phyloP scores from a whole-genome alignment of 805 yeast species.

The Suhomyces xylopsoci region DNA sequence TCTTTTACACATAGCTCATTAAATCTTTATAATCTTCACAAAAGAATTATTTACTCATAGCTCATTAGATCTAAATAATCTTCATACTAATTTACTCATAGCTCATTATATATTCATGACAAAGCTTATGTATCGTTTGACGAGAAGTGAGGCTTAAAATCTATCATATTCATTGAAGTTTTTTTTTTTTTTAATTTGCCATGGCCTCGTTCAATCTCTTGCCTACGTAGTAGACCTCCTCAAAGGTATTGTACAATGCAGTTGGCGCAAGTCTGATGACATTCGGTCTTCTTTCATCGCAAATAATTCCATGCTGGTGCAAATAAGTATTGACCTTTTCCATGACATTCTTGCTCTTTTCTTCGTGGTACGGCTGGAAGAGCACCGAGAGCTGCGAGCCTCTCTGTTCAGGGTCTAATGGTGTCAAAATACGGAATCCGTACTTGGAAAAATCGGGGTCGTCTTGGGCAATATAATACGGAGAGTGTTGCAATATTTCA shows the following conservation, averaged over 20 bases:
- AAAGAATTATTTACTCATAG: no score
- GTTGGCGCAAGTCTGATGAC: conserved; percentile 89
- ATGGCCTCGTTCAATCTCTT: conserved; percentile 42
- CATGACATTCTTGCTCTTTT: conserved; percentile 52
- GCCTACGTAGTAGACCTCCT: conserved; percentile 54
- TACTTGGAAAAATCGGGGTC: conserved; percentile 16
- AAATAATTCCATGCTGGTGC: conserved; percentile 60
- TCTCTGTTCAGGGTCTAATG: conserved; percentile 49
- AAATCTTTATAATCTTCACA: no score
- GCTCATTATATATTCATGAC: no score
- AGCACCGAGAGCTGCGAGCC: conserved; percentile 84
- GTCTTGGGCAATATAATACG: conserved; percentile 40
- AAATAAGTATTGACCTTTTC: conserved; percentile 51
- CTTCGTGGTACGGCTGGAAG: conserved; percentile 46
- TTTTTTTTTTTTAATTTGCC: no score
- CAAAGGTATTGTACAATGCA: conserved; percentile 77
- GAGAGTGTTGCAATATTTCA: conserved; percentile 42
- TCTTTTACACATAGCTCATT: no score
- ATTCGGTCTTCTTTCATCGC: conserved; percentile 87
- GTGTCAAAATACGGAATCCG: conserved; percentile 73
- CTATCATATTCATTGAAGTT: no score
- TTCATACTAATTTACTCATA: no score
- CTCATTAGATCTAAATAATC: no score
- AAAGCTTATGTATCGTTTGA: no score
- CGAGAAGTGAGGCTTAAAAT: no score